A percentile compares a stretch with the other conserved stretches of the same genome.
Evolutionary conservation across 176 grass and related monocot species (phyloP).

Genomic region (Elymus sibiricus): DNA sequence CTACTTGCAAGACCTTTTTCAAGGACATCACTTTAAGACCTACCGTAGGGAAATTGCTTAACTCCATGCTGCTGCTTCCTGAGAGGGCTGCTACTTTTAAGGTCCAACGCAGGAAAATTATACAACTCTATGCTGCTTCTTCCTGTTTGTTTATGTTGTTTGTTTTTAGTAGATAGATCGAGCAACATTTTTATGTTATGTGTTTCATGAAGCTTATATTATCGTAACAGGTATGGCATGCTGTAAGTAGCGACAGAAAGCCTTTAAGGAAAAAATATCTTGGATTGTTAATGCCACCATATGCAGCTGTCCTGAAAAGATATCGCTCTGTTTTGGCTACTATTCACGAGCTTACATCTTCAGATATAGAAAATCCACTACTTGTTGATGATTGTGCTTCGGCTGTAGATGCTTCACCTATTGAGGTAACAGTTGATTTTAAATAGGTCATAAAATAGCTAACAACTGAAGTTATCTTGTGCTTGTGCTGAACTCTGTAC

Average conservation of each 20-base stretch:
- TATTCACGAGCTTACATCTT: slow-evolving; percentile 80
- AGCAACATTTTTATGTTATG: slow-evolving; percentile 23
- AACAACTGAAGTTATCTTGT: not conserved
- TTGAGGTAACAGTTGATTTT: slow-evolving; percentile 59
- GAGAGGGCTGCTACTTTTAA: too few species aligned
- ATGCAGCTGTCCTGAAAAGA: slow-evolving; percentile 77
- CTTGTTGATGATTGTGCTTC: slow-evolving; percentile 70
- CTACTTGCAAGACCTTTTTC: not conserved
- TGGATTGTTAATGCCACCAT: slow-evolving; percentile 75
- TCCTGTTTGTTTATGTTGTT: slow-evolving; percentile 4
- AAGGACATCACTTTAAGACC: not conserved
- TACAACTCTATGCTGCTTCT: slow-evolving; percentile 1
- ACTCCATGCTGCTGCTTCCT: slow-evolving; percentile 11
- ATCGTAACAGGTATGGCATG: slow-evolving; percentile 80
- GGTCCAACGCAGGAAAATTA: too few species aligned
- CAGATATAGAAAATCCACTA: slow-evolving; percentile 85
- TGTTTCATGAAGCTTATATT: slow-evolving; percentile 40
- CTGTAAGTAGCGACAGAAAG: slow-evolving; percentile 75
- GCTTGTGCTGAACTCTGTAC: slow-evolving; percentile 3
- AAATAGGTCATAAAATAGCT: slow-evolving; percentile 4
- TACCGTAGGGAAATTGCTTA: not conserved
- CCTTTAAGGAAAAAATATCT: slow-evolving; percentile 86
- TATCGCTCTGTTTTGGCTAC: slow-evolving; percentile 79
- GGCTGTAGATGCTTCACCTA: slow-evolving; percentile 65
- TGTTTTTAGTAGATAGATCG: slow-evolving; percentile 18